phyloP scores from a whole-genome alignment of 768 basidiomycete genomes.

The Suillus cothurnatus region DNA sequence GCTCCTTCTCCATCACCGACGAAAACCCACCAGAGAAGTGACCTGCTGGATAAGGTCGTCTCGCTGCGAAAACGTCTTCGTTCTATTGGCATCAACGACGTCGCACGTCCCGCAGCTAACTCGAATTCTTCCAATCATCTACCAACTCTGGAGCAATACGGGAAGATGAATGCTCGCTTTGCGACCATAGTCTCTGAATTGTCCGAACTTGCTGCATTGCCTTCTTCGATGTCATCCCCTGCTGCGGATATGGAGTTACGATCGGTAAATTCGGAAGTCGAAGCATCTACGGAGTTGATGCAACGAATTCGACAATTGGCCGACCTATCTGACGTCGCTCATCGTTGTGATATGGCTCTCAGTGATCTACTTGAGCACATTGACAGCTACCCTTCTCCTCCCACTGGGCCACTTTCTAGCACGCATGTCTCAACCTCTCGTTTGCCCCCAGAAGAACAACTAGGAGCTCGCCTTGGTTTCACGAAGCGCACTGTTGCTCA shows the following conservation, averaged over 20 bases:
- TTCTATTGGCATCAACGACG: conserved; percentile 59
- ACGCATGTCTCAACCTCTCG: conserved; percentile 43
- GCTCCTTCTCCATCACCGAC: conserved; percentile 35
- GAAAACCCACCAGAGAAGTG: conserved; percentile 42
- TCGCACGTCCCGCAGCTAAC: conserved; percentile 43
- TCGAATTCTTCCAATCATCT: conserved; percentile 43
- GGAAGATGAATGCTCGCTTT: conserved; percentile 51
- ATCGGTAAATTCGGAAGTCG: conserved; percentile 62
- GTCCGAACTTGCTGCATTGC: conserved; percentile 49
- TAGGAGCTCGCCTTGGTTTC: conserved; percentile 63
- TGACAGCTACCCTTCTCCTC: conserved; percentile 76
- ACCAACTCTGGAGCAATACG: conserved; percentile 51
- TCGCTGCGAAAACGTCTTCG: conserved; percentile 60
- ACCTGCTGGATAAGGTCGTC: conserved; percentile 53
- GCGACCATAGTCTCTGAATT: conserved; percentile 47
- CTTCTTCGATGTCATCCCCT: conserved; percentile 41
- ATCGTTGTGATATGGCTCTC: conserved; percentile 68
- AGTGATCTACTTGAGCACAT: conserved; percentile 87
- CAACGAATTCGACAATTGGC: conserved; percentile 56
- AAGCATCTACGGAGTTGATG: conserved; percentile 49
- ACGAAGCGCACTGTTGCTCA: conserved; percentile 54
- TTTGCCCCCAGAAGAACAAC: conserved; percentile 65
- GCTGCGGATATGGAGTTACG: conserved; percentile 59
- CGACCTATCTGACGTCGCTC: conserved; percentile 49
- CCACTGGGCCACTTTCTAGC: conserved; percentile 53